Conservation (phyloP, 441 rosid species). For the Brassica hybrid region DNA sequence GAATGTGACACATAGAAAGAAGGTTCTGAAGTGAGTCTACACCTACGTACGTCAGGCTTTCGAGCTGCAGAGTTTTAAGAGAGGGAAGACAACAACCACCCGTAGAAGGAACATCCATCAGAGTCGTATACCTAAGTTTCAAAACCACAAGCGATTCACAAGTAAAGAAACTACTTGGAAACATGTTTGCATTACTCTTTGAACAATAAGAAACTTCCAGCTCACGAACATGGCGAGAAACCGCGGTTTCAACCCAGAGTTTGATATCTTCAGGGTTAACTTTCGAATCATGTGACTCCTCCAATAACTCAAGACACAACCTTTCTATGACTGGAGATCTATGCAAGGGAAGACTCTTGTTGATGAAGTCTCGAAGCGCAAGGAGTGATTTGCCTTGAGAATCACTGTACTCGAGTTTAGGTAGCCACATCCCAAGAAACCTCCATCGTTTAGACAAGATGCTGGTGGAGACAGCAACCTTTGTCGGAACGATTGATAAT, state of each 20-base stretch:
- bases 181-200: background rate
- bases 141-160: background rate
- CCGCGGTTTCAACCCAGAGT: background rate
- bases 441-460: slow-evolving; percentile 1
- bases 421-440: slow-evolving; percentile 24
- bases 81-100: background rate
- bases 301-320: background rate
- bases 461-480: slow-evolving; percentile 10
- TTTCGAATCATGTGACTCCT: background rate
- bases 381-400: background rate
- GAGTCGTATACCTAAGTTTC: background rate
- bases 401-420: background rate
- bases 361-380: background rate
- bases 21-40: background rate
- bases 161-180: slow-evolving; percentile 2
- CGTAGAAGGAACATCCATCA: background rate
- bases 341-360: background rate
- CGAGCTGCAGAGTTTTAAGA: background rate
- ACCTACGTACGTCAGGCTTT: background rate
- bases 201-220: background rate
- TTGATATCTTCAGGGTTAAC: background rate
- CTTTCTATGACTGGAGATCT: slow-evolving; percentile 19
- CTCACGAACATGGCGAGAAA: background rate
- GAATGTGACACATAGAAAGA: background rate
- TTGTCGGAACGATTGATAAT: slow-evolving; percentile 11